Base-by-base conservation (phyloP, 768 basidiomycete genomes). In the Tylopilus felleus region DNA sequence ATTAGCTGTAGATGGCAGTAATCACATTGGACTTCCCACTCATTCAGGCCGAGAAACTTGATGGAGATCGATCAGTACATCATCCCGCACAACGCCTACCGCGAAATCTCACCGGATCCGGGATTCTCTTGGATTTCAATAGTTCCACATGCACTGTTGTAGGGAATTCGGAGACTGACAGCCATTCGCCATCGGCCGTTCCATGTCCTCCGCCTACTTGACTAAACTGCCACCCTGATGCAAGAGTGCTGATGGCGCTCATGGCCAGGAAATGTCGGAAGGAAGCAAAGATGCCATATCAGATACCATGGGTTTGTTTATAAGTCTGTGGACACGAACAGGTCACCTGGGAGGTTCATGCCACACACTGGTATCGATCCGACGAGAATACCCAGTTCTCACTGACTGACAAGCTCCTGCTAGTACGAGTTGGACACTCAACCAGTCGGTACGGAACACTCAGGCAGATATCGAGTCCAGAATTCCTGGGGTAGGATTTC, bases 21-120 rank as follows among this genome's bases (percentile, higher is more conserved):
- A 82, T 61, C 58, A 92, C 93, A 95, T 74, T 96, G 94, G 14
- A 93, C 86, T 61, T 93, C 88, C 85, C 88, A 92, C 68, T 96
- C 94, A 56, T 88, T 78, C 55, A 93, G 73, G 12, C 86, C 90
- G 41, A 89, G 60, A 58, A 88, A 87, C 88, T 91, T 59, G 33
- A 13, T n/a, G 23, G 16, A 58, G 16, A 47, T 46, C 39, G 25
- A 47, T 63, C 40, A 65, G 56, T 14, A 14, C n/a, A 23, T 46
- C 47, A 16, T 29, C 45, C 22, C 33, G 16, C 17, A 38, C 51
- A 21, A 45, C 17, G 31, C 2, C 12, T n/a, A n/a, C 29, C 47
- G 38, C 14, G 40, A 51, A 13, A n/a, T 73, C 84, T 56, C 63
- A 90, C 89, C 47, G 92, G 93, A 70, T 97, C 89, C 31, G 88